Base-by-base conservation (phyloP, 768 basidiomycete species). In the Podaxis sp. region DNA sequence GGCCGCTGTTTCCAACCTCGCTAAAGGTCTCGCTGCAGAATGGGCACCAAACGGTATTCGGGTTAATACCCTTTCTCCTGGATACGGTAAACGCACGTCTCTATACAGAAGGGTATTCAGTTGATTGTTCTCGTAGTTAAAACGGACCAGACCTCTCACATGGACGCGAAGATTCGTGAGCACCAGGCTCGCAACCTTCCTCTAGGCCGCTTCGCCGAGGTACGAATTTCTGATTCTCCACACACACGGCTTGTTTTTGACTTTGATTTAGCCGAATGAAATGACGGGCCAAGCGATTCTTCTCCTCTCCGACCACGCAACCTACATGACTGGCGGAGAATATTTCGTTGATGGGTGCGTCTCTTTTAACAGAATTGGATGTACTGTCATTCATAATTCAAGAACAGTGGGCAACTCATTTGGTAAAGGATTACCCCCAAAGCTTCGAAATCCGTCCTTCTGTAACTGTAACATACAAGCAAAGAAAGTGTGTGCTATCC, bases 1-100 rank as follows among this genome's bases (percentile, higher is more conserved):
- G 71, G 86, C 82, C 0, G 87, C 86, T 5, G 85, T 86, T 0
- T 80, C 82, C 10, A 80, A 80, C 60, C 73, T 88, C 3, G 69
- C 75, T 1, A 85, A 81, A 63, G 83, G 80, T 1, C 74, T 88
- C 5, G 87, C 87, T 2, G 78, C 83, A 0, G 87, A 89, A 68
- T 88, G 87, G 86, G 82, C 83, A 0, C 64, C 69, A 23, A 62
- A 76, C 53, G 69, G 67, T 5, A 87, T 89, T 50, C 75, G 84
- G 5, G 84, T 85, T 1, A 89, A 89, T 67, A 76, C 81, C 0
- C 61, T 89, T 18, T 84, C 82, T 7, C 87, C 87, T 0, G 87
- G 87, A 18, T 88, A 88, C 55, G 76, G 77, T 77, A 57, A 65
- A 77, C 44, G 10, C 2, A 46, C 23, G 37, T 52, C 46, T 25